These are phyloP conservation scores for Lachancea thermotolerans DNA, from an alignment of 805 yeast species.

Conservation along the genomic window DNA sequence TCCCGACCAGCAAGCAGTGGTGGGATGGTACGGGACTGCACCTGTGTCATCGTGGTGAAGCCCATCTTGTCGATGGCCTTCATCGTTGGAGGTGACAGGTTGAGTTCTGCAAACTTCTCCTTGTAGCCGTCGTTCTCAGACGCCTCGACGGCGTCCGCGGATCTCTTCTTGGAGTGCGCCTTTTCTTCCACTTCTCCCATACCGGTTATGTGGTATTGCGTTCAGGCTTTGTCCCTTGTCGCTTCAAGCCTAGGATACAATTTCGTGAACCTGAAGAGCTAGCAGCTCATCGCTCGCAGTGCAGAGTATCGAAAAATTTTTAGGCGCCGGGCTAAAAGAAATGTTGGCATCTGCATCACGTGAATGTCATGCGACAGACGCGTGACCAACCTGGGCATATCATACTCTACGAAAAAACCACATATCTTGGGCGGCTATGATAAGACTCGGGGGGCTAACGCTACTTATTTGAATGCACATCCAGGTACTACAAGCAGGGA, in stretches of 20 bases:
- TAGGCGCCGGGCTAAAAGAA: neutral
- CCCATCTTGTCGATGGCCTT: conserved; percentile 85
- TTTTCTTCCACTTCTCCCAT: conserved; percentile 1
- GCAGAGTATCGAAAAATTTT: neutral
- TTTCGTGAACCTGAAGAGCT: neutral
- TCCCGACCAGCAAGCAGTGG: conserved; percentile 95
- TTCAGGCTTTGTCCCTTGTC: neutral
- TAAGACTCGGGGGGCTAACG: too few relatives aligned
- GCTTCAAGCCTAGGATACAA: neutral
- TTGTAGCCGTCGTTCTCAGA: conserved; percentile 8
- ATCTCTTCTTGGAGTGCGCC: neutral
- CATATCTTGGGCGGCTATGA: too few relatives aligned
- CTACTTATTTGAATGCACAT: too few relatives aligned
- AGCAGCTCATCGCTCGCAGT: neutral
- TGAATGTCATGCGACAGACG: too few relatives aligned
- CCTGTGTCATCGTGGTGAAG: conserved; percentile 84
- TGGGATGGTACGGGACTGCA: conserved; percentile 93
- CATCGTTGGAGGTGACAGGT: conserved; percentile 74
- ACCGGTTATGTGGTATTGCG: neutral
- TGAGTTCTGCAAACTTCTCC: conserved; percentile 41
- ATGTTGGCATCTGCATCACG: neutral
- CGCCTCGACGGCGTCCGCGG: neutral
- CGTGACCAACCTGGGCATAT: too few relatives aligned
- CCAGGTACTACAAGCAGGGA: too few relatives aligned
- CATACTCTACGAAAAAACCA: too few relatives aligned